Evolutionary conservation across 441 rosid genomes (phyloP).

Genomic region (Rhodomyrtus psidioides): DNA sequence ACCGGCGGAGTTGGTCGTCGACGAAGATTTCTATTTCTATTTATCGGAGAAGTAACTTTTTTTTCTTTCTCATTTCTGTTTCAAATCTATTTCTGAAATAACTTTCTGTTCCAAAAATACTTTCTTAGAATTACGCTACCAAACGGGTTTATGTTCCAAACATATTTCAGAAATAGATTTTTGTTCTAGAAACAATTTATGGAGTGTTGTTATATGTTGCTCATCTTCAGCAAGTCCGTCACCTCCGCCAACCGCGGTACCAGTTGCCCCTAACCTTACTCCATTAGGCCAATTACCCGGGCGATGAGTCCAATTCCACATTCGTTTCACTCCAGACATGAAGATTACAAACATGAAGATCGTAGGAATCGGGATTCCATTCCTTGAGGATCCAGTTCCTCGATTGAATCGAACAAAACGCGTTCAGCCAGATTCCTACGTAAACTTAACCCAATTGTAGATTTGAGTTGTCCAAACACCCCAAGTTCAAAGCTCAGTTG

Average conservation of each 20-base stretch:
- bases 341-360: neutral
- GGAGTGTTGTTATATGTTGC: neutral
- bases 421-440: neutral
- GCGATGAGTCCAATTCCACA: too few species aligned
- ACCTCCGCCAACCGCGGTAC: accelerated
- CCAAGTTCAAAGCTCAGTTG: neutral
- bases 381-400: neutral
- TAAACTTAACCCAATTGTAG: neutral
- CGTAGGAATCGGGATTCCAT: neutral
- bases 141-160: too few species aligned
- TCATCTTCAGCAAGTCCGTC: neutral
- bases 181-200: too few species aligned
- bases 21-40: too few species aligned
- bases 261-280: neutral
- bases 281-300: neutral
- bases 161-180: too few species aligned
- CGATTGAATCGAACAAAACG: neutral
- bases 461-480: neutral
- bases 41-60: too few species aligned
- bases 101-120: too few species aligned
- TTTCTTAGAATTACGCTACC: too few species aligned
- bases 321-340: too few species aligned
- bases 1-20: too few species aligned
- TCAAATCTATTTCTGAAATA: too few species aligned
- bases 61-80: too few species aligned